Evolutionary conservation across 805 yeast species (phyloP), one percentile per base, ranked within the genome.

Genomic region (Saturnispora bothae): DNA sequence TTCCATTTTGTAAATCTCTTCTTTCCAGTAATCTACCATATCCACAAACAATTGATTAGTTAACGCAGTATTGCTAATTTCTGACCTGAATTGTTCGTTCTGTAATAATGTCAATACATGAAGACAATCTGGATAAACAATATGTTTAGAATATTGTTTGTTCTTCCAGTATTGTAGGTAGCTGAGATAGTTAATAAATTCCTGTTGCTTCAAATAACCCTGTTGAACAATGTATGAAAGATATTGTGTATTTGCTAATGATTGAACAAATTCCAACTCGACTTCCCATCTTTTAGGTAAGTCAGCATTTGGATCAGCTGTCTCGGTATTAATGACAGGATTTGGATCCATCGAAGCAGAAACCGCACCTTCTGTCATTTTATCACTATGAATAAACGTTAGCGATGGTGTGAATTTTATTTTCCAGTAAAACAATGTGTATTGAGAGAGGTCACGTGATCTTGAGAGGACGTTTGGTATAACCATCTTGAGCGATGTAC

Each of bases 211-310:
- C 10, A 88, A 64, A 52, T 77, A 77, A 41, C 78, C 77, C 48
- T 78, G 82, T 57, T 88, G 96, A 3, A 96, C 95, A 19, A 89
- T 65, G 51, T 76, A 86, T 46, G 84, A 78, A 40, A 89, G 68
- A 53, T 88, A 89, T 56, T 81, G 95, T 32, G 89, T 76, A 57
- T 89, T 92, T 3, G 95, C 84, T 25, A 89, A 66, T 13, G 95
- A 79, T 60, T 89, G 97, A 3, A 89, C 94, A 60, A 89, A 89
- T 45, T 82, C 96, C n/a, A 83, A 66, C 49, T 83, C 95, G 17
- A 83, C 74, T 51, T 83, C 95, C 84, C 89, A 84, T 41, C 94
- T 58, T 4, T 82, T 71, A n/a, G 89, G 86, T n/a, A 73, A 63
- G 28, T 59, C 63, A 22, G 53, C 53, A n/a, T n/a, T n/a, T n/a